Base-by-base conservation (phyloP, 1,139 yeast genomes). In the Kluyveromyces sp. region DNA sequence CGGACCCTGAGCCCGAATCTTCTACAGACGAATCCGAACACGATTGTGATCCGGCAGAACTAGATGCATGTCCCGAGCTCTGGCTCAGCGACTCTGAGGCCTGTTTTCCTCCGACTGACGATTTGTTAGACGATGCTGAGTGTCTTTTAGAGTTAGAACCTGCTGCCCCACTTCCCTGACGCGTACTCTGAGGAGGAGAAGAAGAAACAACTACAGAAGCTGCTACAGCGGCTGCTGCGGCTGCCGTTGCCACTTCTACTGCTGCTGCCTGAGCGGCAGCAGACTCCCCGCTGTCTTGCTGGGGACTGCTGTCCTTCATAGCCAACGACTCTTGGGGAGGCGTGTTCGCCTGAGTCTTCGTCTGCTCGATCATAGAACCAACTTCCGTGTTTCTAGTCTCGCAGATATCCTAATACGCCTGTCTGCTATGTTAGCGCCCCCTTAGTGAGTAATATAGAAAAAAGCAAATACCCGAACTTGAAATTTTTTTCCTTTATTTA, bases 321-420 rank as follows among this genome's bases (percentile, higher is more conserved):
- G 17, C 30, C 15, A 35, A 25, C 16, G 39, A 18, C 40, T 47
- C 50, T 22, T 47, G 44, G 4, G 50, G 50, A 30, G 50, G 50
- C 16, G 48, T 47, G 39, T 45, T 47, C 17, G 50, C 45, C 20
- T 47, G 50, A 12, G 50, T 47, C 28, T 46, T 43, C 12, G 48
- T 43, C 20, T 47, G 50, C 20, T 45, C 50, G 48, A 47, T 47
- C 31, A 13, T 40, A 8, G 9, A 15, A 4, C n/a, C 11, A 8
- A 25, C 19, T 16, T 32, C 12, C 17, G n/a, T 32, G 34, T 32
- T 16, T 6, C 19, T 32, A 11, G 11, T 32, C 13, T n/a, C 13
- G 8, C 8, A 8, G 13, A 25, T 8, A 8, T 25, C 29, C 11
- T 25, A 29, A 29, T n/a, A n/a, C n/a, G n/a, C n/a, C n/a, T n/a